Evolutionary conservation across 139 green algal genomes (phyloP).

Genomic region (Tetradesmus lagerheimii): DNA sequence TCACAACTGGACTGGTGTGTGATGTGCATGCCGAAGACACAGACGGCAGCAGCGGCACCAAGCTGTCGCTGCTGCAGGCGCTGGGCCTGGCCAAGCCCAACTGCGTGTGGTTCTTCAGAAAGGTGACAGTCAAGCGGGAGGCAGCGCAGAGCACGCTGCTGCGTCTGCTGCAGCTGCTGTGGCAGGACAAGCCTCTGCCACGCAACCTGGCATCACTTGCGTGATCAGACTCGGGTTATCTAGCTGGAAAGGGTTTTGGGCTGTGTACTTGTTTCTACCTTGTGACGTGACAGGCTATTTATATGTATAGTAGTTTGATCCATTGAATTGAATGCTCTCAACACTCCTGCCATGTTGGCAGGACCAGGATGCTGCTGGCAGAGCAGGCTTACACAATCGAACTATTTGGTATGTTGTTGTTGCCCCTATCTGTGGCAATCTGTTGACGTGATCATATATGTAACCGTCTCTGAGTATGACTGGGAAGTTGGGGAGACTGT

Average conservation of each 20-base stretch:
- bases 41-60: neutral
- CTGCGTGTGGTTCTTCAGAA: constrained; percentile 27
- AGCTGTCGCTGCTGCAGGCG: constrained; percentile 25
- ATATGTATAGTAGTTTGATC: too few relatives aligned
- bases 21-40: constrained; percentile 4
- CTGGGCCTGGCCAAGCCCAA: constrained; percentile 31
- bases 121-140: constrained; percentile 1
- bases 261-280: too few relatives aligned
- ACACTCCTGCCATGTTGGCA: too few relatives aligned
- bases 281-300: too few relatives aligned
- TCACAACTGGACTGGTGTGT: neutral
- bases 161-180: constrained; percentile 22
- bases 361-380: too few relatives aligned
- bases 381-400: too few relatives aligned
- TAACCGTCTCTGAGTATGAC: too few relatives aligned
- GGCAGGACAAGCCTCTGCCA: constrained; percentile 22
- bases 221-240: neutral
- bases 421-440: neutral
- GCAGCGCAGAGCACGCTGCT: neutral
- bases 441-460: neutral
- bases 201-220: neutral
- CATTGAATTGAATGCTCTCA: too few relatives aligned
- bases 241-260: too few relatives aligned
- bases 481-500: neutral
- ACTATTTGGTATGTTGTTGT: too few relatives aligned